Conservation (phyloP, 768 basidiomycete species). For the Tylopilus balloui region DNA sequence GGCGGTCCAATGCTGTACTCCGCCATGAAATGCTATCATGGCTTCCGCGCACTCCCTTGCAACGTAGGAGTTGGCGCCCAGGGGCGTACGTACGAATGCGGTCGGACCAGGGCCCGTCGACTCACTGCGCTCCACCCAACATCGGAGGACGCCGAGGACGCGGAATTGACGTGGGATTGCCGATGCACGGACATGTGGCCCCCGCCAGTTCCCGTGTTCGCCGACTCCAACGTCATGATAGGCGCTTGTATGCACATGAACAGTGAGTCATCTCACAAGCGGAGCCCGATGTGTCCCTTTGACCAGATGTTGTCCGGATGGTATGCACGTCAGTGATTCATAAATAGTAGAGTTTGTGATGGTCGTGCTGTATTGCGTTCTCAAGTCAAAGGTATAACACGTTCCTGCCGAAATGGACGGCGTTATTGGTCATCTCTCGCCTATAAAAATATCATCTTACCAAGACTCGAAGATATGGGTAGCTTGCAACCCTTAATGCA, state of each 20-base stretch:
- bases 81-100: conserved; percentile 54
- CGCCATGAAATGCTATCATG: conserved; percentile 54
- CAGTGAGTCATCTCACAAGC: background rate
- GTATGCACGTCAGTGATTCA: conserved; percentile 9
- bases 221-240: conserved; percentile 39
- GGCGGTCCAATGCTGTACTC: too few relatives aligned
- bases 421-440: conserved; percentile 1
- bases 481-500: background rate
- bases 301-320: conserved; percentile 5
- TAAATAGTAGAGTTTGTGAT: conserved; percentile 10
- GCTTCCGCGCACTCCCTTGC: conserved; percentile 55
- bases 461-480: background rate
- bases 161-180: conserved; percentile 50
- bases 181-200: conserved; percentile 45
- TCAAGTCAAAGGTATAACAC: conserved; percentile 1
- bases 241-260: conserved; percentile 38
- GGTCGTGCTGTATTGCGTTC: background rate
- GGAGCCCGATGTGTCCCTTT: background rate
- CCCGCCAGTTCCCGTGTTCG: conserved; percentile 51
- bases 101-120: conserved; percentile 51
- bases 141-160: conserved; percentile 48
- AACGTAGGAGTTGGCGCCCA: conserved; percentile 46
- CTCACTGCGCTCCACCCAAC: conserved; percentile 57
- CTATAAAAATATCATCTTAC: conserved; percentile 8
- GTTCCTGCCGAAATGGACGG: background rate